Evolutionary conservation across 2,329 filamentous ascomycete species (phyloP), one percentile per base, ranked within the genome.

Genomic region (Chaetomiaceae sp.): DNA sequence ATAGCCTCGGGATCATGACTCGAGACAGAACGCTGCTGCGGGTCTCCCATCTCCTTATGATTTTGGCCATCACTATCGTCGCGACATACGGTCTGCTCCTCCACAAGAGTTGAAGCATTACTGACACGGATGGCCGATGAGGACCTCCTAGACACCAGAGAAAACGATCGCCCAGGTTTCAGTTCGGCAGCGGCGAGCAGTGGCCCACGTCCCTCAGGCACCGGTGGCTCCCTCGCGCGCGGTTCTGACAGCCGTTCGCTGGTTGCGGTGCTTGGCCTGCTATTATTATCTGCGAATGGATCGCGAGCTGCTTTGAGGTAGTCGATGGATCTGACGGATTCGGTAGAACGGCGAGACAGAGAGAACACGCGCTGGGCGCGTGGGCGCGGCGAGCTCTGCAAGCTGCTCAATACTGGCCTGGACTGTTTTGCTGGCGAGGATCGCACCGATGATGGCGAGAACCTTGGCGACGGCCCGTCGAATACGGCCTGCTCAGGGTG

Each of bases 311-410:
- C 20, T 21, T 25, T 54, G 25, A 55, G 52, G 34, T 54, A 54
- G 23, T 55, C 53, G 36, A 54, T 50, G n/a, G 57, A 59, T 34
- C 44, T 36, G 14, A 54, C 18, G 4, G 58, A 57, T 10, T 56
- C 56, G 2, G 46, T 40, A 3, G 60, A 59, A 4, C 48, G 54
- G 7, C 57, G 47, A 14, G 51, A 54, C n/a, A 62, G 43, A 2
- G 58, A 61, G 18, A 60, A 60, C 10, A 58, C 49, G 5, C 56
- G 53, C 25, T 56, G 55, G 5, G 48, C 20, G n/a, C 52, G 54
- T 21, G 46, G 41, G 10, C 50, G 52, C 18, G 56, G 50, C n/a
- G 52, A 49, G 4, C 21, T 34, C 23, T 51, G 48, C 5, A 41
- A 29, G 33, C 40, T 46, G 13, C 33, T 37, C 8, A 38, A 20